Evolutionary conservation across 192 early-diverging fungal genomes (phyloP).

Genomic region (Gigaspora rosea): DNA sequence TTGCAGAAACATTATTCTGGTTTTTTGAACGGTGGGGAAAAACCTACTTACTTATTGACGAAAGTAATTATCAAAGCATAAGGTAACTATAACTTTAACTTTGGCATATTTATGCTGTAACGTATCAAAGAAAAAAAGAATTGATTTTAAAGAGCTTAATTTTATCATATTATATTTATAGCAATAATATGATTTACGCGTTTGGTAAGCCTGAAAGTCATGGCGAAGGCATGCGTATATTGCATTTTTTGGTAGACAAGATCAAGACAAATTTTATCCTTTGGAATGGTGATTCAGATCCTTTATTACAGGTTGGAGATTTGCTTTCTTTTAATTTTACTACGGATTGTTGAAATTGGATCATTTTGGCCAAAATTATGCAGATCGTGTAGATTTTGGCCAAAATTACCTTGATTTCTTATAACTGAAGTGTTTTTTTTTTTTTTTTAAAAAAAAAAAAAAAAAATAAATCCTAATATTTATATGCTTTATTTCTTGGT

Average conservation of each 20-base stretch:
- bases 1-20: slow-evolving; percentile 72
- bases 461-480: neutral
- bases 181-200: slow-evolving; percentile 52
- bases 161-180: slow-evolving; percentile 28
- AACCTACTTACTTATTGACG: slow-evolving; percentile 68
- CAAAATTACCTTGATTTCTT: too few relatives aligned
- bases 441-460: too few relatives aligned
- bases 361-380: neutral
- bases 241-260: slow-evolving; percentile 65
- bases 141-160: neutral
- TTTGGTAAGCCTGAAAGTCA: slow-evolving; percentile 56
- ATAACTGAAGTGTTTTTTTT: too few relatives aligned
- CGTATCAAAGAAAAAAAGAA: neutral
- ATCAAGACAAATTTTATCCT: slow-evolving; percentile 62
- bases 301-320: slow-evolving; percentile 54
- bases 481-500: slow-evolving; percentile 7
- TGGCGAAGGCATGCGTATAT: slow-evolving; percentile 55
- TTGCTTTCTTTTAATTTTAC: neutral
- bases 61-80: slow-evolving; percentile 57
- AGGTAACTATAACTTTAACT: slow-evolving; percentile 39
- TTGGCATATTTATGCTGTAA: neutral
- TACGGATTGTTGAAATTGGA: neutral
- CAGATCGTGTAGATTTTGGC: too few relatives aligned
- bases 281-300: slow-evolving; percentile 73
- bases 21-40: slow-evolving; percentile 74